phyloP scores from a whole-genome alignment of 1,139 yeast species.

The Groenewaldozyma sp. region DNA sequence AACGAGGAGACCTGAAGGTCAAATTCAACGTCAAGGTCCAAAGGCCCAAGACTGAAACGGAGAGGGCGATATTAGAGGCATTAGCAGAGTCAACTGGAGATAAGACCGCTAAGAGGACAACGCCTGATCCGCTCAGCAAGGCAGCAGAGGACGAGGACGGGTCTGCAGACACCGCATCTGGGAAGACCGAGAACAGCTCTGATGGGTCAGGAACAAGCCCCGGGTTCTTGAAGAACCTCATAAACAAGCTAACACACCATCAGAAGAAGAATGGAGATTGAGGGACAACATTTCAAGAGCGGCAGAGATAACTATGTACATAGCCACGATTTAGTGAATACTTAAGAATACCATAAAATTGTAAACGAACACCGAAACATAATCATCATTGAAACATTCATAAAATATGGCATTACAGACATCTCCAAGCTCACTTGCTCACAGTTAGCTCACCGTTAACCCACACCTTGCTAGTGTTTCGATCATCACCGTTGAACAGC shows the following conservation, averaged over 20 bases:
- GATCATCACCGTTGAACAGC: slow-evolving; percentile 92
- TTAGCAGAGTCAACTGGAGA: slow-evolving; percentile 87
- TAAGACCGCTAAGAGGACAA: slow-evolving; percentile 54
- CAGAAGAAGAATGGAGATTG: too few relatives aligned
- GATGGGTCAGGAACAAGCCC: slow-evolving; percentile 8
- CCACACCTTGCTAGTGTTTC: slow-evolving; percentile 76
- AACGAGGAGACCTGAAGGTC: slow-evolving; percentile 65
- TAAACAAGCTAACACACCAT: slow-evolving; percentile 23
- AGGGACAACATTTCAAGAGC: too few relatives aligned
- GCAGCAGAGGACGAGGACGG: slow-evolving; percentile 11
- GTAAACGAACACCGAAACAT: background rate
- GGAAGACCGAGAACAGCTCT: slow-evolving; percentile 4
- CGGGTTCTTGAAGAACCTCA: slow-evolving; percentile 23
- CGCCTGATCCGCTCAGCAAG: slow-evolving; percentile 8
- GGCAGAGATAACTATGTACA: too few relatives aligned
- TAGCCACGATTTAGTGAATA: background rate
- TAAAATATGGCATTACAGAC: background rate
- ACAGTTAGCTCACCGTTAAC: slow-evolving; percentile 63
- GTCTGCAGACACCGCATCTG: slow-evolving; percentile 14
- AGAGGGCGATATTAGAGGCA: slow-evolving; percentile 86
- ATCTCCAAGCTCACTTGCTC: slow-evolving; percentile 30
- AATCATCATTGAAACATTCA: background rate
- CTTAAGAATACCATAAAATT: background rate
- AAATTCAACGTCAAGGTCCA: slow-evolving; percentile 61
- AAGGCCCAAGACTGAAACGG: slow-evolving; percentile 76